Conservation (phyloP, 345 rosid genomes). For the Euphorbia pulcherrima region DNA sequence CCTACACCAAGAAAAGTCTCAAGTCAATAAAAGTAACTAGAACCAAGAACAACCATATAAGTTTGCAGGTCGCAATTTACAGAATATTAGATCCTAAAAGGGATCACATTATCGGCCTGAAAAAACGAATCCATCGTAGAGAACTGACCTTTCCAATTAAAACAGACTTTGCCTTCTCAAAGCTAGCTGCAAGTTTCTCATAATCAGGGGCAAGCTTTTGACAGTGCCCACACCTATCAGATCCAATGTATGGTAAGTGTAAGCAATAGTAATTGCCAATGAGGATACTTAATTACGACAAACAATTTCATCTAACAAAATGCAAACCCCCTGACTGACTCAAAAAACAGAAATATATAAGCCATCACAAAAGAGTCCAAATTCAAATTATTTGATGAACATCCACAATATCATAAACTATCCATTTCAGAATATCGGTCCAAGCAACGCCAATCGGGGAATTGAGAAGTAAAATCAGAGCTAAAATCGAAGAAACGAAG, state of each 20-base stretch:
- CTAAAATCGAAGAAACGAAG: neutral
- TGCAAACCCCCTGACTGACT: neutral
- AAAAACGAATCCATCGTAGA: neutral
- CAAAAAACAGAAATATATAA: neutral
- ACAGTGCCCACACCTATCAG: conserved; percentile 95
- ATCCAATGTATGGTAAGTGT: neutral
- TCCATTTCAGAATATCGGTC: neutral
- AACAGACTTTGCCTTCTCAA: conserved; percentile 77
- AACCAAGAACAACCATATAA: neutral
- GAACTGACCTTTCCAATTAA: conserved; percentile 85
- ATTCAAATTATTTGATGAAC: neutral
- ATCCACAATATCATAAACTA: neutral
- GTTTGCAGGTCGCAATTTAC: neutral
- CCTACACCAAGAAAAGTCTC: conserved; percentile 41
- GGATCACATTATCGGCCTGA: neutral
- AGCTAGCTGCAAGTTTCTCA: conserved; percentile 87
- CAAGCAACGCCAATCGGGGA: conserved; percentile 17
- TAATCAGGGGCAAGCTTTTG: conserved; percentile 97
- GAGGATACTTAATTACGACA: neutral
- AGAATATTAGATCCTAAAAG: neutral
- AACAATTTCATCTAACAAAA: neutral
- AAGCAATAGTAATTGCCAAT: neutral
- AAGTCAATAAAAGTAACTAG: neutral
- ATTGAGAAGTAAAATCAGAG: neutral
- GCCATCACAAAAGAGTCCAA: neutral